These are phyloP conservation scores for Stenogyne calaminthoides DNA, from an alignment of 305 asterid genomes.

Conservation along the genomic window DNA sequence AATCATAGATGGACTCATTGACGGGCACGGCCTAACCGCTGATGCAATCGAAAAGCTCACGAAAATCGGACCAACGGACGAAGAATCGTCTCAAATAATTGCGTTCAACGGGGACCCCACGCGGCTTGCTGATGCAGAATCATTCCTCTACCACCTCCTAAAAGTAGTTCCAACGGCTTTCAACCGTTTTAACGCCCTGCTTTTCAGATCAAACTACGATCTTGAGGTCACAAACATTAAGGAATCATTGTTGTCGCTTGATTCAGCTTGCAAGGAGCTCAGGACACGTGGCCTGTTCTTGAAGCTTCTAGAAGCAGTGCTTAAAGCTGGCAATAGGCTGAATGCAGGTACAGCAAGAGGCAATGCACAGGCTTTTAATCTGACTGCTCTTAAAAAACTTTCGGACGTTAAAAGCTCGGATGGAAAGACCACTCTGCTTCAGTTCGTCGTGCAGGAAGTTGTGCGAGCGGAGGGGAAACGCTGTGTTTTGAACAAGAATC, in stretches of 20 bases:
- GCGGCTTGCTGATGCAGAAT: conserved; percentile 82
- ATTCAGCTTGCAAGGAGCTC: conserved; percentile 79
- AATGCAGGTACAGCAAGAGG: conserved; percentile 92
- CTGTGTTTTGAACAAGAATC: conserved; percentile 51
- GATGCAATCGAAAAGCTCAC: conserved; percentile 84
- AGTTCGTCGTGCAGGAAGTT: conserved; percentile 91
- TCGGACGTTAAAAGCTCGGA: conserved; percentile 91
- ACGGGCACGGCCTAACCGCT: conserved; percentile 63
- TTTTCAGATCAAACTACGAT: conserved; percentile 59
- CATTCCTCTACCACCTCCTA: conserved; percentile 82
- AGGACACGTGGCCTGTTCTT: conserved; percentile 76
- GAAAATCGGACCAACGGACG: conserved; percentile 65
- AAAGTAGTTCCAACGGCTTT: conserved; percentile 84
- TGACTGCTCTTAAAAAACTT: conserved; percentile 75
- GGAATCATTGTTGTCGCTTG: conserved; percentile 57
- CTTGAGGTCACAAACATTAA: conserved; percentile 53
- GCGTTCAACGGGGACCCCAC: conserved; percentile 76
- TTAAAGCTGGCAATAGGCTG: conserved; percentile 86
- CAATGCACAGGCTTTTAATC: conserved; percentile 86
- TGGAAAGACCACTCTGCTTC: conserved; percentile 86
- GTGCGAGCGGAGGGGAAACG: conserved; percentile 93
- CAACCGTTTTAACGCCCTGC: conserved; percentile 68
- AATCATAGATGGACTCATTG: conserved; percentile 59
- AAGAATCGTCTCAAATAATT: conserved; percentile 60
- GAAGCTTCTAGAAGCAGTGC: conserved; percentile 91